Evolutionary conservation across 2,329 filamentous ascomycete genomes (phyloP), one percentile per base, ranked within the genome.

Genomic region (Aspergillus udagawae): DNA sequence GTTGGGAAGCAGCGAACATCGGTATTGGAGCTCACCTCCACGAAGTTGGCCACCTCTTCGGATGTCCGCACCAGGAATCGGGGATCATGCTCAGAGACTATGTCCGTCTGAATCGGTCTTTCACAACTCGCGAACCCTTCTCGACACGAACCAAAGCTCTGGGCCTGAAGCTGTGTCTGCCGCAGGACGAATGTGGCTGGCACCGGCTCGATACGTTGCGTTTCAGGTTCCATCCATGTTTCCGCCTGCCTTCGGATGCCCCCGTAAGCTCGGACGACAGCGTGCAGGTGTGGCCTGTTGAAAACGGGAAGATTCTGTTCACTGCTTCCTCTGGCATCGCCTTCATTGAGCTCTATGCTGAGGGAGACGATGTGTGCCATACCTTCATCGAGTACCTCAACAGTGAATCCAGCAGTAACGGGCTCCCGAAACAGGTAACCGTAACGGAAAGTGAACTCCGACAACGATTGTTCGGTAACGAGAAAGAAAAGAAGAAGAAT

Each of bases 51-150:
- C 93, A 96, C 75, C 75, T 96, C 23, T 89, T 97, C 64, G 93
- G 93, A 51, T 95, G 91, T 63, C 91, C 91, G 9, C 90, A 95
- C 70, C 91, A 95, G 70, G 91, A 94, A 68, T 89, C 80, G 28
- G 93, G 94, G n/a, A 82, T 97, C 60, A 97, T 97, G 93, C 79
- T 92, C 52, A 83, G 90, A 55, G 93, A 96, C 71, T 97, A 96
- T 70, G 85, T 92, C 32, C 87, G 82, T 1, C 77, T 97, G 12
- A 95, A 94, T 73, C 86, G 93, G 27, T 89, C 89, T 1, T 97
- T 97, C 70, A 81, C 90, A 49, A 83, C 84, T 32, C 85, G 88
- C 44, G 93, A 97, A 72, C 86, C 91, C 0, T 97, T 89, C 70
- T 94, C 89, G 2, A 96, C 91, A 2, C 84, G 92, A 49, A 96